phyloP scores from a whole-genome alignment of 805 yeast genomes.

The Teunomyces barrocoloradensis region DNA sequence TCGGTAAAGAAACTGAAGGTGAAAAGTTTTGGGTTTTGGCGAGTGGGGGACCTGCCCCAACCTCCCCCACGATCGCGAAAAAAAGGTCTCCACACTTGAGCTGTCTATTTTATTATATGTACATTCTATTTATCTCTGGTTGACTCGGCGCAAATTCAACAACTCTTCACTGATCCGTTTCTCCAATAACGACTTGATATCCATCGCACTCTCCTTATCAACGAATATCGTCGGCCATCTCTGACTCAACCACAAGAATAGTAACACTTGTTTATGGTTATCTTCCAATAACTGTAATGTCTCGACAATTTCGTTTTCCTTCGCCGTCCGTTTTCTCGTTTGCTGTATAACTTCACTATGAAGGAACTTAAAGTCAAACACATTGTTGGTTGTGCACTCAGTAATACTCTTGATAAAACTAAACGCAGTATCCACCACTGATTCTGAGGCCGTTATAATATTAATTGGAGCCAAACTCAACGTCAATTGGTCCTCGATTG shows the following conservation, averaged over 20 bases:
- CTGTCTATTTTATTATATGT: not conserved
- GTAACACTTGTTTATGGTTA: slow-evolving; percentile 61
- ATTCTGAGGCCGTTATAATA: slow-evolving; percentile 27
- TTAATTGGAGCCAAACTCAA: slow-evolving; percentile 64
- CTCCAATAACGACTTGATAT: slow-evolving; percentile 69
- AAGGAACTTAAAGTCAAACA: slow-evolving; percentile 49
- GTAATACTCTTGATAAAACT: slow-evolving; percentile 55
- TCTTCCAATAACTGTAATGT: slow-evolving; percentile 48
- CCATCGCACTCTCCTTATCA: slow-evolving; percentile 71
- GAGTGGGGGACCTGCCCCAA: too few relatives aligned
- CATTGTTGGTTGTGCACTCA: slow-evolving; percentile 48
- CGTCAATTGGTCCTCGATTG: slow-evolving; percentile 55
- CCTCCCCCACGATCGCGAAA: too few relatives aligned
- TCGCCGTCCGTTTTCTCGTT: slow-evolving; percentile 17
- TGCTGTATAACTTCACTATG: slow-evolving; percentile 22
- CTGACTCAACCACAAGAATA: slow-evolving; percentile 83
- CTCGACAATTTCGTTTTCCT: slow-evolving; percentile 19
- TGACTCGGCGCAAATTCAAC: slow-evolving; percentile 22
- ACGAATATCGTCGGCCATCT: slow-evolving; percentile 80
- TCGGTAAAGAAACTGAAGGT: too few relatives aligned
- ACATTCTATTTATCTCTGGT: slow-evolving; percentile 9
- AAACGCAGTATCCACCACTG: slow-evolving; percentile 44
- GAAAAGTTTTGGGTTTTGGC: too few relatives aligned
- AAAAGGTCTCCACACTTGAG: too few relatives aligned
- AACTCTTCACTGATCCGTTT: slow-evolving; percentile 53